These are phyloP conservation scores for Sphagnum tenellum DNA, from an alignment of 225 moss, liverwort and hornwort genomes.

Conservation along the genomic window DNA sequence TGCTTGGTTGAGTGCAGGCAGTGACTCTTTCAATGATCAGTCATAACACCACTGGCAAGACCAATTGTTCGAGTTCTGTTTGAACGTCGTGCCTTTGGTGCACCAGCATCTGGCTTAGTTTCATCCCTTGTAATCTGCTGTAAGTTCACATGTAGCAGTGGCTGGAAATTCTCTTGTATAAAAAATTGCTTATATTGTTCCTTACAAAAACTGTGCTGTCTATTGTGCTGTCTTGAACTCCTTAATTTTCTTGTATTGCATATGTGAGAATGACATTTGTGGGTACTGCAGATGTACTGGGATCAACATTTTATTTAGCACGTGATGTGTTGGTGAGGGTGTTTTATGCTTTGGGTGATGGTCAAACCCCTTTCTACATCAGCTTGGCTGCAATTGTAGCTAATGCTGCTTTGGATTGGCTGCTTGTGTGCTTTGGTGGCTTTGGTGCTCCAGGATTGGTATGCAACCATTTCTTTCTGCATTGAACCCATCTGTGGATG, in stretches of 20 bases:
- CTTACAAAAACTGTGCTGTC: no score
- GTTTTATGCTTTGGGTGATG: conserved; percentile 83
- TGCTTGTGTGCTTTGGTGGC: conserved; percentile 65
- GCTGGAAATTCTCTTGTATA: no score
- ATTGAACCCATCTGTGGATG: not conserved
- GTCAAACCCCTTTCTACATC: conserved; percentile 59
- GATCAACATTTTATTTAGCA: conserved; percentile 65
- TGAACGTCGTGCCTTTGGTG: conserved; percentile 68
- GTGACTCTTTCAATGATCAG: conserved; percentile 65
- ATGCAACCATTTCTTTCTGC: conserved; percentile 1
- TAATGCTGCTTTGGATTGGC: conserved; percentile 80
- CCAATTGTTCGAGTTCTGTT: conserved; percentile 74
- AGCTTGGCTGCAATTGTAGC: conserved; percentile 58
- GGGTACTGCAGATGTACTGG: conserved; percentile 31
- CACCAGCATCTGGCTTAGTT: conserved; percentile 60
- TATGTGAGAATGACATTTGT: no score
- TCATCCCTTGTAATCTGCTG: conserved; percentile 83
- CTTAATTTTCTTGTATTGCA: no score
- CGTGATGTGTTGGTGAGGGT: conserved; percentile 84
- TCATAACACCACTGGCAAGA: conserved; percentile 63
- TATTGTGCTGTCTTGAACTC: no score
- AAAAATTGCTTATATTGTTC: no score
- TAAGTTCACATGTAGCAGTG: conserved; percentile 13
- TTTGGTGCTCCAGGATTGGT: conserved; percentile 81
- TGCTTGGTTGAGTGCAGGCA: conserved; percentile 12